Conservation (phyloP, 176 grass and related monocot genomes). For the Zizania latifolia region DNA sequence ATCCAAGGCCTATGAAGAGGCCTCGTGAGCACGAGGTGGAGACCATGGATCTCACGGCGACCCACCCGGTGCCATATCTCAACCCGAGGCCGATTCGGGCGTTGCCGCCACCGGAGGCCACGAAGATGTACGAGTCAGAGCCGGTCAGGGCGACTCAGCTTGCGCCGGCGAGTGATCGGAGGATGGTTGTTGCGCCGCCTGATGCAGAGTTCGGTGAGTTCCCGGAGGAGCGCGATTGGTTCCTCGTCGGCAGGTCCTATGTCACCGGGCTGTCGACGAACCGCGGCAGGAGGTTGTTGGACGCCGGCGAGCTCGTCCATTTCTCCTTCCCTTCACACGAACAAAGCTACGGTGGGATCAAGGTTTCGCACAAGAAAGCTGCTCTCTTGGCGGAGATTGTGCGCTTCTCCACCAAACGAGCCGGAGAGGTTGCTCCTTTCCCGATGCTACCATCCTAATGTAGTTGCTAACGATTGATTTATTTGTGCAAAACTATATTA, state of each 20-base stretch:
- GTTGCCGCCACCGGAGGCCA: slow-evolving; percentile 17
- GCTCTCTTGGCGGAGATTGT: slow-evolving; percentile 55
- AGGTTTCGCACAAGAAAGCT: slow-evolving; percentile 43
- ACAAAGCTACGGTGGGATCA: slow-evolving; percentile 16
- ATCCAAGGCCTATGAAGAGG: slow-evolving; percentile 36
- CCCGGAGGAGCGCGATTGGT: slow-evolving; percentile 62
- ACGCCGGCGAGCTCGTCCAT: slow-evolving; percentile 73
- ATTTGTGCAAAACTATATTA: neutral
- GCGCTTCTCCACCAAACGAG: slow-evolving; percentile 80
- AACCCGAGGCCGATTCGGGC: slow-evolving; percentile 71
- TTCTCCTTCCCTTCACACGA: slow-evolving; percentile 61
- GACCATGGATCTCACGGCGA: slow-evolving; percentile 22
- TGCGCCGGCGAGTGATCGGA: slow-evolving; percentile 29
- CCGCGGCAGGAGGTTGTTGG: slow-evolving; percentile 47
- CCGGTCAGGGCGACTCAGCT: neutral
- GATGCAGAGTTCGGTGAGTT: slow-evolving; percentile 69
- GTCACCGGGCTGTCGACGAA: slow-evolving; percentile 65
- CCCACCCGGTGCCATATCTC: slow-evolving; percentile 55
- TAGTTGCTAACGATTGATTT: neutral
- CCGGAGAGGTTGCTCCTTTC: slow-evolving; percentile 60
- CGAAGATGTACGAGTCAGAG: neutral
- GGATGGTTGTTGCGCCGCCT: slow-evolving; percentile 37
- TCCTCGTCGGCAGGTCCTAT: slow-evolving; percentile 65
- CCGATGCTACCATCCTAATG: neutral
- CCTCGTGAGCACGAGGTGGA: neutral